Evolutionary conservation across 192 early-diverging fungal genomes (phyloP).

Genomic region (Backusella circina): DNA sequence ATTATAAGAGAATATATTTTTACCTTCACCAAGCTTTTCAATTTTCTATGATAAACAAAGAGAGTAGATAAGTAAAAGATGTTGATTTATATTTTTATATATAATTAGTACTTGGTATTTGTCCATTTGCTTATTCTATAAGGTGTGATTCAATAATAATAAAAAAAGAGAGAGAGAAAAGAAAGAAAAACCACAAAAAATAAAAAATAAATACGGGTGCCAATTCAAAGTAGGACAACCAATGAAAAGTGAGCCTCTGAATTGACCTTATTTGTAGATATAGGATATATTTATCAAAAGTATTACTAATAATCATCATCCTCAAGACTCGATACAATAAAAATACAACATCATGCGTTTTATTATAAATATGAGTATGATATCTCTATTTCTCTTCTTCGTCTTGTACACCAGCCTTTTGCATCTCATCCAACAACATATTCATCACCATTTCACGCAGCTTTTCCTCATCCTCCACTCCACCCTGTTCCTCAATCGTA

Average conservation of each 20-base stretch:
- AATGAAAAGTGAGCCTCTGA: too few species aligned
- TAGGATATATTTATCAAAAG: too few species aligned
- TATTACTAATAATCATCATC: too few species aligned
- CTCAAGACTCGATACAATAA: too few species aligned
- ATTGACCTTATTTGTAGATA: too few species aligned
- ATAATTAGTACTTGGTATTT: slow-evolving; percentile 53
- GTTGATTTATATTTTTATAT: neutral
- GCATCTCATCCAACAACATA: slow-evolving; percentile 23
- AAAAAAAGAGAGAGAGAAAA: neutral
- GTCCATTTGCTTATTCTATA: slow-evolving; percentile 40
- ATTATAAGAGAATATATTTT: neutral
- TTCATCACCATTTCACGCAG: slow-evolving; percentile 54
- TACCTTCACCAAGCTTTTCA: slow-evolving; percentile 96
- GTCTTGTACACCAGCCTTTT: neutral
- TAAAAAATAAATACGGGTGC: too few species aligned
- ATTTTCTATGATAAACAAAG: slow-evolving; percentile 71
- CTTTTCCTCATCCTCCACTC: slow-evolving; percentile 52
- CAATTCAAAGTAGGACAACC: too few species aligned
- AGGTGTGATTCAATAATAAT: neutral
- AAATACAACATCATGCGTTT: too few species aligned
- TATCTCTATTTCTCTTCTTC: neutral
- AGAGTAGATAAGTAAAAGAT: neutral
- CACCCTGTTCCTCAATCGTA: slow-evolving; percentile 45
- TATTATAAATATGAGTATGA: neutral
- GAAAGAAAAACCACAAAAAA: neutral